Percentiles rank a stretch among this genome's conserved stretches.
Evolutionary conservation across 2,329 filamentous ascomycete species (phyloP).

Genomic region (Calonectria pteridis): DNA sequence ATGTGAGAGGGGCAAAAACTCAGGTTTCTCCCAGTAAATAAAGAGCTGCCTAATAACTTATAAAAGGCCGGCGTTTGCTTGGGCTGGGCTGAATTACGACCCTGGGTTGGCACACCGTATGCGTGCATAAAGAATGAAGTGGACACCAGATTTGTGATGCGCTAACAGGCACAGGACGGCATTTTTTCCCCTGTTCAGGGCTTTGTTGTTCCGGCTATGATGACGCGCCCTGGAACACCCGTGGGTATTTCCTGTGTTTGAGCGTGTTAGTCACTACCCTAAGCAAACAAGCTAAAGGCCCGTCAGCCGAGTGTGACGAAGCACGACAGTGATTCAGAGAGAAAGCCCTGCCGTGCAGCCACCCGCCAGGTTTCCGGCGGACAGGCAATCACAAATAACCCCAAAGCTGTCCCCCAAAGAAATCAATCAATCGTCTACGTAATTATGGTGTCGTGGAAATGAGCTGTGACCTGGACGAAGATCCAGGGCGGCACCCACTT

Average conservation of each 20-base stretch:
- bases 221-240: neutral
- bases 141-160: constrained; percentile 10
- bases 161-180: constrained; percentile 13
- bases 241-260: neutral
- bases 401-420: constrained; percentile 3
- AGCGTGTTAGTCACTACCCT: neutral
- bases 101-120: neutral
- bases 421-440: neutral
- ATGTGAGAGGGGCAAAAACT: neutral
- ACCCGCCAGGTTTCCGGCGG: neutral
- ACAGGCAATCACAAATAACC: constrained; percentile 1
- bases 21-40: neutral
- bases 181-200: neutral
- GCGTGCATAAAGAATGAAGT: constrained; percentile 5
- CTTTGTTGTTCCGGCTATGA: neutral
- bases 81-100: constrained; percentile 4
- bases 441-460: constrained; percentile 18
- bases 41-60: neutral
- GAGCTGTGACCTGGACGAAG: neutral
- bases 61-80: constrained; percentile 5
- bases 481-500: neutral
- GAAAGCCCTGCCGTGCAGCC: neutral
- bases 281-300: neutral
- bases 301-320: neutral
- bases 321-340: neutral